phyloP scores from a whole-genome alignment of 2,329 filamentous ascomycete species.

The Daldinia sp. region DNA sequence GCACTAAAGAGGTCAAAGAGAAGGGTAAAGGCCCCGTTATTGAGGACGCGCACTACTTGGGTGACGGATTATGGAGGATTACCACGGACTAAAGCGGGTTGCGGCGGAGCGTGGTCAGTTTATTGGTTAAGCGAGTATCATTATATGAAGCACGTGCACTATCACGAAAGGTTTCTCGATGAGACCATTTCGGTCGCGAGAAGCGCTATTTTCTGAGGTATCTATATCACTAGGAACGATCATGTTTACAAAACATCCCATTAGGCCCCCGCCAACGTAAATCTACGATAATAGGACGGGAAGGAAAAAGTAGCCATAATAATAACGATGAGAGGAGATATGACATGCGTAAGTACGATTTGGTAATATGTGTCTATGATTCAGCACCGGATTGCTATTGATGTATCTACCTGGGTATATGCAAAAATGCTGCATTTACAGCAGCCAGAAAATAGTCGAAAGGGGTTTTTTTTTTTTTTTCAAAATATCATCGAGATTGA shows the following conservation, averaged over 20 bases:
- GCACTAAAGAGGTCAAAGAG: slow-evolving; percentile 90
- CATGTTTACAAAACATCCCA: neutral
- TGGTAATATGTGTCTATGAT: no score
- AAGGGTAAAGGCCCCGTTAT: slow-evolving; percentile 95
- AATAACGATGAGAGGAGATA: neutral
- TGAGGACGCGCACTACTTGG: slow-evolving; percentile 91
- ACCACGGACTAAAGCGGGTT: slow-evolving; percentile 52
- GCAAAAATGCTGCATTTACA: no score
- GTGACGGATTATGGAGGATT: slow-evolving; percentile 91
- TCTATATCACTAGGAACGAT: neutral
- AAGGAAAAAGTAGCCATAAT: neutral
- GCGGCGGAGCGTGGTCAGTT: neutral
- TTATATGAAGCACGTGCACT: neutral
- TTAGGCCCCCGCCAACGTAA: neutral
- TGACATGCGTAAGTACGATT: no score
- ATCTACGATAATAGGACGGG: neutral
- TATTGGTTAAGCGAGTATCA: neutral
- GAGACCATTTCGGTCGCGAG: neutral
- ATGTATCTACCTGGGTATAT: no score
- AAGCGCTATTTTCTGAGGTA: neutral
- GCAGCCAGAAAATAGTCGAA: no score
- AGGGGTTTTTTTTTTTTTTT: no score
- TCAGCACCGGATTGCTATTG: no score
- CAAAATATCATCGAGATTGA: no score
- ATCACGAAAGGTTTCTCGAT: neutral